phyloP scores from a whole-genome alignment of 768 basidiomycete species.

The Steccherinum ochraceum region DNA sequence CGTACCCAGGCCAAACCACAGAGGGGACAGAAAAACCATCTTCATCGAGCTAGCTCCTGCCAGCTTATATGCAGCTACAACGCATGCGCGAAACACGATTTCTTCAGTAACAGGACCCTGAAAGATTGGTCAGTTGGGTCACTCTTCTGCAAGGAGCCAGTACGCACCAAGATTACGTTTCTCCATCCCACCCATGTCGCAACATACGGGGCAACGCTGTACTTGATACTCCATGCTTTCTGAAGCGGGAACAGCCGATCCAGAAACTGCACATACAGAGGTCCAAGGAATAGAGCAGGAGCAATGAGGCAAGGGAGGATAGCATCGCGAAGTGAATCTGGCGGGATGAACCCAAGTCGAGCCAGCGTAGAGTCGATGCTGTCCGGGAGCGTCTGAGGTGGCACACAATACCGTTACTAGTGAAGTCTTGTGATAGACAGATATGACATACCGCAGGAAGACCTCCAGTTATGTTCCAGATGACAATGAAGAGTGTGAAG shows the following conservation, averaged over 20 bases:
- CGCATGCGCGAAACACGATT: conserved; percentile 81
- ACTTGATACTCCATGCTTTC: conserved; percentile 36
- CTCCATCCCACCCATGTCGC: conserved; percentile 54
- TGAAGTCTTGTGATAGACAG: neutral
- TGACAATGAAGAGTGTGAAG: conserved; percentile 38
- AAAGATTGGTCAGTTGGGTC: neutral
- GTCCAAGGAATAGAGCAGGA: conserved; percentile 72
- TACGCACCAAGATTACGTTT: conserved; percentile 56
- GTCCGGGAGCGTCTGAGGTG: conserved; percentile 1
- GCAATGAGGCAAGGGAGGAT: conserved; percentile 55
- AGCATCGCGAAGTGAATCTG: conserved; percentile 12
- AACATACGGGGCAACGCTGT: conserved; percentile 34
- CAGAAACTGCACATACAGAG: conserved; percentile 55
- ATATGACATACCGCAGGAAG: neutral
- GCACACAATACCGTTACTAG: neutral
- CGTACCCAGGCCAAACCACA: conserved; percentile 86
- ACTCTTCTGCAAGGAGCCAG: neutral
- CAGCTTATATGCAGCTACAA: conserved; percentile 68
- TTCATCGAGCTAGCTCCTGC: conserved; percentile 45
- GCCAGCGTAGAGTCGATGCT: conserved; percentile 26
- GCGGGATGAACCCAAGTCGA: conserved; percentile 34
- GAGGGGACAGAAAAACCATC: conserved; percentile 76
- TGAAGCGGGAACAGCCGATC: conserved; percentile 49
- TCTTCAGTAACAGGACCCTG: conserved; percentile 93
- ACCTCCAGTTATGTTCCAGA: conserved; percentile 25